Evolutionary conservation across 208 protist species (phyloP), one percentile per base, ranked within the genome.

Genomic region (Leishmania mexicana): DNA sequence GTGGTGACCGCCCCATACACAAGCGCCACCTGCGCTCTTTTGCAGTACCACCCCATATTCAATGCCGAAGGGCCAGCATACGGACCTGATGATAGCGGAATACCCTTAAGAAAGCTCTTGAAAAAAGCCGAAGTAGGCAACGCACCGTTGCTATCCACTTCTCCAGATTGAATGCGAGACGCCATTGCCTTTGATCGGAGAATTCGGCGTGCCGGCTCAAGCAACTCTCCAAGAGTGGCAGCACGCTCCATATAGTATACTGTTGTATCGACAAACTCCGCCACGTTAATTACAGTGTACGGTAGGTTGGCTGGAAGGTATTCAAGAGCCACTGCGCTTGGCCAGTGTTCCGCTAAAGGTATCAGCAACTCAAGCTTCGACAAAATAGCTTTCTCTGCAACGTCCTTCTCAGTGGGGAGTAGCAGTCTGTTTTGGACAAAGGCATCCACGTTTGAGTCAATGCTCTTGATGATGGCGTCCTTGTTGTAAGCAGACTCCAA

Each of bases 171-270:
- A 51, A 93, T 86, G 73, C 80, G 84, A 2, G 85, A 90, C 19
- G 79, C 68, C 87, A 93, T 91, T 21, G 75, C 75, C 60, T 88
- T 91, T 1, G 88, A 86, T 31, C 88, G 60, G 1, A 93, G 62
- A 79, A 91, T 82, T 35, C 82, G 80, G 15, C 84, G 64, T 15
- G 85, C 87, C 1, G 84, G 84, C 11, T 86, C 85, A 11, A 92
- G 76, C 15, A 94, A n/a, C 57, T 86, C 76, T 35, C 65, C 67
- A 17, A 97, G 79, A 6, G 83, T 85, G 62, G 85, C 81, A 45
- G 94, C 84, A 17, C 94, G 90, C 82, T 97, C 94, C 78, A 92
- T 92, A 74, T 95, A 92, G 78, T 92, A 94, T 21, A 84, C 90
- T 10, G 87, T 89, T 3, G 87, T 95, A 62, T 97, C 94, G 0